Conservation (phyloP, 2,329 filamentous ascomycete species). For the Colletotrichum tofieldiae region DNA sequence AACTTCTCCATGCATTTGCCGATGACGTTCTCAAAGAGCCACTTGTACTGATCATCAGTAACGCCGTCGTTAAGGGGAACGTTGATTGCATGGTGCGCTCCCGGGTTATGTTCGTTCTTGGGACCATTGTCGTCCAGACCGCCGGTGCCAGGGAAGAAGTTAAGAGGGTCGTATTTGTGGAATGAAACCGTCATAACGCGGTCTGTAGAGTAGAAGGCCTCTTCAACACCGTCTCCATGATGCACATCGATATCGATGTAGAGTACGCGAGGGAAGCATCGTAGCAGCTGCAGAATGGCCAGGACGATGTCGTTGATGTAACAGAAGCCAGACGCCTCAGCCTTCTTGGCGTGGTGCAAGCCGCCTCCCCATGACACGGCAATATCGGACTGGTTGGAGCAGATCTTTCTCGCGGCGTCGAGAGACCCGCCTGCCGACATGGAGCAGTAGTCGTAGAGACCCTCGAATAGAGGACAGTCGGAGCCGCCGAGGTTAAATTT, state of each 20-base stretch:
- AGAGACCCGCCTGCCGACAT: conserved; percentile 93
- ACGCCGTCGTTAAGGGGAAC: conserved; percentile 93
- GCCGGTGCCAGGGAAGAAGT: conserved; percentile 94
- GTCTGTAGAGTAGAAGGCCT: conserved; percentile 91
- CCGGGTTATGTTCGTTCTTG: conserved; percentile 85
- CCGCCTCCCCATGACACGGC: conserved; percentile 98
- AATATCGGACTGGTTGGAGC: conserved; percentile 90
- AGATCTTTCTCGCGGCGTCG: conserved; percentile 91
- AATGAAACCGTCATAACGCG: conserved; percentile 94
- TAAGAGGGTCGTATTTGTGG: conserved; percentile 90
- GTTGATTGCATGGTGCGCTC: conserved; percentile 91
- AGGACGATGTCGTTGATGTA: conserved; percentile 99
- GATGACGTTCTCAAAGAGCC: conserved; percentile 87
- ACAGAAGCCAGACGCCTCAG: conserved; percentile 95
- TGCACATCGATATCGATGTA: conserved; percentile 97
- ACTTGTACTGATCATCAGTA: conserved; percentile 89
- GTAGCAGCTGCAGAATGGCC: conserved; percentile 89
- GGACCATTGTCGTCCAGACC: conserved; percentile 88
- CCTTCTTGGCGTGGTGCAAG: conserved; percentile 95
- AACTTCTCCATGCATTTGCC: conserved; percentile 85
- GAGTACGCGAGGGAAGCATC: conserved; percentile 85
- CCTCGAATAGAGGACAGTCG: conserved; percentile 97
- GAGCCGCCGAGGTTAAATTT: conserved; percentile 91
- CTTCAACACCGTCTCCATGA: conserved; percentile 91
- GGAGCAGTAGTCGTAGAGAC: conserved; percentile 94